These are phyloP conservation scores for Raphanus raphanistrum DNA, from an alignment of 345 rosid species.

Conservation along the genomic window DNA sequence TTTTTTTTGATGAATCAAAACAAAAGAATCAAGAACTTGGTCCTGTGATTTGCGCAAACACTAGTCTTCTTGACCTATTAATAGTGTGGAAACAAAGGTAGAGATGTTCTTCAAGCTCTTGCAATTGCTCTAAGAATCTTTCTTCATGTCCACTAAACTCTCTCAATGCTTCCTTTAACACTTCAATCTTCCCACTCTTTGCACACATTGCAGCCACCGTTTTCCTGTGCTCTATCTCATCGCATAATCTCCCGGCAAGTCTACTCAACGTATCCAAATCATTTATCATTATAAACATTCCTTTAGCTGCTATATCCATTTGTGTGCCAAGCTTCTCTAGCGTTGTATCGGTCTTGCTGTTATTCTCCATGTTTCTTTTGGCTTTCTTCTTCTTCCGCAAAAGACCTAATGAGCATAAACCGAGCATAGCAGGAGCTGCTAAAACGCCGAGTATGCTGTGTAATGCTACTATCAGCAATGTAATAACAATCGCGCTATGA, in stretches of 20 bases:
- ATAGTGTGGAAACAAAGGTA: slow-evolving; percentile 74
- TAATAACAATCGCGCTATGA: slow-evolving; percentile 43
- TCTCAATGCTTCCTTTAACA: slow-evolving; percentile 57
- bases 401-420: slow-evolving; percentile 41
- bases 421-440: slow-evolving; percentile 59
- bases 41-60: slow-evolving; percentile 48
- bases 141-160: slow-evolving; percentile 50
- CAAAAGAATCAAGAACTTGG: slow-evolving; percentile 31
- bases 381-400: slow-evolving; percentile 37
- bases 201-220: slow-evolving; percentile 53
- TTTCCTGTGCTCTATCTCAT: slow-evolving; percentile 66
- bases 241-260: slow-evolving; percentile 55
- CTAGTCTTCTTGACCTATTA: slow-evolving; percentile 68
- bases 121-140: slow-evolving; percentile 60
- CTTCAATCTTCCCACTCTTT: slow-evolving; percentile 53
- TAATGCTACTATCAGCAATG: slow-evolving; percentile 51
- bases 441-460: slow-evolving; percentile 62
- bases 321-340: slow-evolving; percentile 50
- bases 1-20: slow-evolving; percentile 14
- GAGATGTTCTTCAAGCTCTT: slow-evolving; percentile 77
- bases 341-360: slow-evolving; percentile 17
- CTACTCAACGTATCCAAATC: slow-evolving; percentile 73
- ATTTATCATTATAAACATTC: slow-evolving; percentile 68
- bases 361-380: slow-evolving; percentile 4
- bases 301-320: slow-evolving; percentile 79